A percentile compares a stretch with the other conserved stretches of the same genome.
Conservation (phyloP, 495 filamentous ascomycete species). For the Filosporella fistucella region DNA sequence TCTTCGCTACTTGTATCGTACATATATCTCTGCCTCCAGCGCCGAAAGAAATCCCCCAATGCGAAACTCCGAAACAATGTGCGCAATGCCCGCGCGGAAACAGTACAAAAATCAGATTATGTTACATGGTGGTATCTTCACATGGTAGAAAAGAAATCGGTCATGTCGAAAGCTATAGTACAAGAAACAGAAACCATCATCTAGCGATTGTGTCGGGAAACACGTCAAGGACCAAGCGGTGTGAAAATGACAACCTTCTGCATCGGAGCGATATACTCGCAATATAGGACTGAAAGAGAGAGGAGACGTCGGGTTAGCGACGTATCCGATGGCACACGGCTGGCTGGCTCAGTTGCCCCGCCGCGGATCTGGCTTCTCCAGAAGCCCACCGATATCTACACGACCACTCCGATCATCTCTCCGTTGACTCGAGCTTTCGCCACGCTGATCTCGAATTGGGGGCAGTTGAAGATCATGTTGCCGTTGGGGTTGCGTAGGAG, state of each 20-base stretch:
- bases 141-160: neutral
- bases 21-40: neutral
- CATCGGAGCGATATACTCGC: no score
- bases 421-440: constrained; percentile 28
- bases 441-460: constrained; percentile 42
- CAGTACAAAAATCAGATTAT: constrained; percentile 2
- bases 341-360: no score
- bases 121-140: constrained; percentile 14
- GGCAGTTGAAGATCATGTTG: constrained; percentile 43
- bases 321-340: no score
- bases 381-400: constrained; percentile 50
- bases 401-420: constrained; percentile 40
- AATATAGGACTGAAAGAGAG: no score
- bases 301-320: no score
- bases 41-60: constrained; percentile 6
- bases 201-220: no score
- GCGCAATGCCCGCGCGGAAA: neutral
- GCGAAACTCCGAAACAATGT: constrained; percentile 7
- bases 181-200: constrained; percentile 4
- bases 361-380: constrained; percentile 33
- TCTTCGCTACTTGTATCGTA: constrained; percentile 7
- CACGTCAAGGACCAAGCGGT: no score
- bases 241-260: no score
- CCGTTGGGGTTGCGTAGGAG: constrained; percentile 26
- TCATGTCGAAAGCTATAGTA: neutral